Percentiles rank a stretch among this genome's conserved stretches.
These are phyloP conservation scores for Barnettozyma wickerhamii DNA, from an alignment of 805 yeast species.

Conservation along the genomic window DNA sequence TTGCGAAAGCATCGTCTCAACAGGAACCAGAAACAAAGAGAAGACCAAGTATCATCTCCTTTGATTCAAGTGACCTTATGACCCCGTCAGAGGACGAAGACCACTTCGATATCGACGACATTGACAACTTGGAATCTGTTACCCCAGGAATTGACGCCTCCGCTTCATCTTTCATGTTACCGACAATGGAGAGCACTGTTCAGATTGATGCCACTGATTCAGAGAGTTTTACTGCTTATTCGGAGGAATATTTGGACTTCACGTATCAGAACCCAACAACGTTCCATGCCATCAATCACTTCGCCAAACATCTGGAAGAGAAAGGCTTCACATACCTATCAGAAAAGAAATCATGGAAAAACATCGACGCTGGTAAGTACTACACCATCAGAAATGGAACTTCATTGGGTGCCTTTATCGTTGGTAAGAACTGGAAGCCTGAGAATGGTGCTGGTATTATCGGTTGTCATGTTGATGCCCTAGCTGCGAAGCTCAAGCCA, in stretches of 20 bases:
- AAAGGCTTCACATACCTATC: conserved; percentile 63
- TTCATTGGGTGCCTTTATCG: conserved; percentile 60
- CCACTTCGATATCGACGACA: conserved; percentile 2
- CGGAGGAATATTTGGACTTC: conserved; percentile 61
- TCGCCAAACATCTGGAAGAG: conserved; percentile 42
- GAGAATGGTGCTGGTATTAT: conserved; percentile 63
- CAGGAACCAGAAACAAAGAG: not conserved
- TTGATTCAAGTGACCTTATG: conserved; percentile 21
- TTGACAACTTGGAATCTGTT: not conserved
- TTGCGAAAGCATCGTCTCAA: conserved; percentile 3
- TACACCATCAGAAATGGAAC: conserved; percentile 69
- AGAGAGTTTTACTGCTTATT: conserved; percentile 28
- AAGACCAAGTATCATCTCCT: conserved; percentile 9
- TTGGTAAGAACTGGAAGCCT: conserved; percentile 65
- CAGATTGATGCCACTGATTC: conserved; percentile 11
- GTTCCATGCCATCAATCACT: conserved; percentile 60
- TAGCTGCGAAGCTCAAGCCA: conserved; percentile 70
- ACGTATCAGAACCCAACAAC: conserved; percentile 71
- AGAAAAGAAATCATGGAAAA: conserved; percentile 47
- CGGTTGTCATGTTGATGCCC: conserved; percentile 74
- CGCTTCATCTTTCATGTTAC: no score
- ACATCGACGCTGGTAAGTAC: conserved; percentile 46
- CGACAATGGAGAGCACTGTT: no score
- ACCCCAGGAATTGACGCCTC: no score
- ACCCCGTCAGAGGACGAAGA: conserved; percentile 23